A percentile compares a stretch with the other conserved stretches of the same genome.
Evolutionary conservation across 2,329 filamentous ascomycete genomes (phyloP).

Genomic region (Chaetomiaceae sp.): DNA sequence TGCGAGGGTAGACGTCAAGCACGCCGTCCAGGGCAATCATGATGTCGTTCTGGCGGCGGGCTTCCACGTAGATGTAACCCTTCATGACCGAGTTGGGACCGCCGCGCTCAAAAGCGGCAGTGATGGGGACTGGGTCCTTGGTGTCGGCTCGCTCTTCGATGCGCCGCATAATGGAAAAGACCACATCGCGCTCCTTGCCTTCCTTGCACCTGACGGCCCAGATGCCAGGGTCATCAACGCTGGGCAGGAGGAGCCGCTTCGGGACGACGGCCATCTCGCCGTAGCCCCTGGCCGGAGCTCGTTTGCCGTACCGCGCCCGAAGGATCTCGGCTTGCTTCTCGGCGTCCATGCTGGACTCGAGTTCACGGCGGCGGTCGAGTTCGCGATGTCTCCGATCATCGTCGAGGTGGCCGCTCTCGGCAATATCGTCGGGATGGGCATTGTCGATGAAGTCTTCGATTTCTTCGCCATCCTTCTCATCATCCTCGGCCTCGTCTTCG

Average conservation of each 20-base stretch:
- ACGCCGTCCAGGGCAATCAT: constrained; percentile 76
- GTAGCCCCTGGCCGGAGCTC: constrained; percentile 58
- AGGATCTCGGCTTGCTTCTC: constrained; percentile 87
- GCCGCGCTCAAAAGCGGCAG: constrained; percentile 86
- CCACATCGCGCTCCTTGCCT: constrained; percentile 89
- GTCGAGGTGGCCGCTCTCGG: constrained; percentile 71
- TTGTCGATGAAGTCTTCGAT: constrained; percentile 82
- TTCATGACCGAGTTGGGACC: constrained; percentile 75
- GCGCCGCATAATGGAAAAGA: constrained; percentile 83
- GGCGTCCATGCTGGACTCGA: constrained; percentile 82
- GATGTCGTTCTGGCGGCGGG: constrained; percentile 80
- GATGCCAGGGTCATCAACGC: constrained; percentile 91
- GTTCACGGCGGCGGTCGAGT: constrained; percentile 85
- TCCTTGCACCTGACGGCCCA: constrained; percentile 92
- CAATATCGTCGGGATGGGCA: constrained; percentile 84
- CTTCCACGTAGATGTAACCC: constrained; percentile 93
- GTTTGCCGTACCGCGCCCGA: constrained; percentile 81
- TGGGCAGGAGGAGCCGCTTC: constrained; percentile 80
- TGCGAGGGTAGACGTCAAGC: constrained; percentile 83
- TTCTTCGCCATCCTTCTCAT: constrained; percentile 82
- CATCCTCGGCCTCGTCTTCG: constrained; percentile 81
- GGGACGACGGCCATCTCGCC: constrained; percentile 74
- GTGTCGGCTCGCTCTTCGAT: constrained; percentile 74
- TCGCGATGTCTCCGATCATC: constrained; percentile 93
- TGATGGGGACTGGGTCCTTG: constrained; percentile 77